These are phyloP conservation scores for Aegilops sharonensis DNA, from an alignment of 176 grass and related monocot species.

Conservation along the genomic window DNA sequence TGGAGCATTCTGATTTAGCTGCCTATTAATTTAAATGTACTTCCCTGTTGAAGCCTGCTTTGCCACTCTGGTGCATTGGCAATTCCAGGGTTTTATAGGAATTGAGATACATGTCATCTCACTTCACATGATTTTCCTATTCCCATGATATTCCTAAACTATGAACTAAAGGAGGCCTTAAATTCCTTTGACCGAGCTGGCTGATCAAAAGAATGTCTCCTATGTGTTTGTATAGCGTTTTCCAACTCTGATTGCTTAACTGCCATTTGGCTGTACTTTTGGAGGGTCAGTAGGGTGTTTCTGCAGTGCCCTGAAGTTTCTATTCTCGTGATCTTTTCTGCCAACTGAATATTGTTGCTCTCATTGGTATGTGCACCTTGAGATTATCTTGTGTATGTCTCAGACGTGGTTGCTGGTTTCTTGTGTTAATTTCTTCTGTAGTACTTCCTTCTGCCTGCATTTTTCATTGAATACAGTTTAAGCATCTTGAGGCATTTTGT, in stretches of 20 bases:
- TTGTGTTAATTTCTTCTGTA: not conserved
- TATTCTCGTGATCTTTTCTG: too few species aligned
- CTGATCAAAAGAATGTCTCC: not conserved
- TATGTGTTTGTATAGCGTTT: not conserved
- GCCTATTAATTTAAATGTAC: not conserved
- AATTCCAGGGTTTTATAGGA: not conserved
- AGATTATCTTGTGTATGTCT: too few species aligned
- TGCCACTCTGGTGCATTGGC: not conserved
- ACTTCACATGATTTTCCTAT: too few species aligned
- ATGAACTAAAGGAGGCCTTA: not conserved
- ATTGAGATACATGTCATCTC: too few species aligned
- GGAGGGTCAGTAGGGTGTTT: too few species aligned
- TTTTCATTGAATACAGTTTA: not conserved
- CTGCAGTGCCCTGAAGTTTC: too few species aligned
- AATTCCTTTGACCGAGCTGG: not conserved
- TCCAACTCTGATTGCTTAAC: not conserved
- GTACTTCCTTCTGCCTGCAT: not conserved
- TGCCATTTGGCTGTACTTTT: not conserved
- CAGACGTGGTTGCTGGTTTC: too few species aligned
- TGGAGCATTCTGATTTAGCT: not conserved
- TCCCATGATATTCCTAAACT: too few species aligned
- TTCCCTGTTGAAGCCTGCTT: not conserved
- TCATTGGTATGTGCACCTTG: too few species aligned
- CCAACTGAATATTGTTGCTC: not conserved
- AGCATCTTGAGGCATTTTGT: not conserved